Base-by-base conservation (phyloP, 208 protist species). In the Angomonas ambiguus region DNA sequence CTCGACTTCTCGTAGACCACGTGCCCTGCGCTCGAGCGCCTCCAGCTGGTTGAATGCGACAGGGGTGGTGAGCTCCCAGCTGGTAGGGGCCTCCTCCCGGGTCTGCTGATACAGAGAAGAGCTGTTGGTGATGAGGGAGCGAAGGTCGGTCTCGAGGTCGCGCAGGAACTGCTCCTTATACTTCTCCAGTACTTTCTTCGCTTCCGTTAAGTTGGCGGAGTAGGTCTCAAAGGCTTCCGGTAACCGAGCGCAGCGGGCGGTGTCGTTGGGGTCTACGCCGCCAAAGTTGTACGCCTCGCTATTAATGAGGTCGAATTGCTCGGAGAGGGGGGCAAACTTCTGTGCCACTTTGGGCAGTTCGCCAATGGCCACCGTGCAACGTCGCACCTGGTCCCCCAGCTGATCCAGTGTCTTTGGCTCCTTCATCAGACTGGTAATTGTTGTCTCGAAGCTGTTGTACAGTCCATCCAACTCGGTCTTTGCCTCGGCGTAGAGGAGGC, bases 131-230 rank as follows among this genome's bases (percentile, higher is more conserved):
- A 76, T 71, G 20, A 98, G 87, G 13, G 85, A 76, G 38, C 97
- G 92, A 38, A 97, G 72, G 66, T 95, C 85, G 4, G 83, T 88
- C 77, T 96, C 91, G 51, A 98, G 74, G 62, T 98, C 93, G 25
- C 83, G 69, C 13, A 96, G 97, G 76, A 99, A 98, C 79, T 95
- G 91, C 65, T 97, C 87, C 74, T 98, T 98, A 79, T 96, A 88
- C 66, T 94, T 86, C 45, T 97, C 92, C 20, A 99, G 86, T 58
- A 87, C 76, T 65, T 88, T 79, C 68, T 92, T 82, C 13, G 89
- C 84, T 6, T 87, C 88, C 11, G 49, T 58, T 25, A 99, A 81
- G 49, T 84, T 72, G 42, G 77, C 72, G 41, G 88, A 83, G 84
- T 98, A 99, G 51, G 71, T 61, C 49, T 80, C 82, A 74, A 97